A percentile compares a stretch with the other conserved stretches of the same genome.
Evolutionary conservation across 2,329 filamentous ascomycete genomes (phyloP).

Genomic region (Parastagonospora nodorum): DNA sequence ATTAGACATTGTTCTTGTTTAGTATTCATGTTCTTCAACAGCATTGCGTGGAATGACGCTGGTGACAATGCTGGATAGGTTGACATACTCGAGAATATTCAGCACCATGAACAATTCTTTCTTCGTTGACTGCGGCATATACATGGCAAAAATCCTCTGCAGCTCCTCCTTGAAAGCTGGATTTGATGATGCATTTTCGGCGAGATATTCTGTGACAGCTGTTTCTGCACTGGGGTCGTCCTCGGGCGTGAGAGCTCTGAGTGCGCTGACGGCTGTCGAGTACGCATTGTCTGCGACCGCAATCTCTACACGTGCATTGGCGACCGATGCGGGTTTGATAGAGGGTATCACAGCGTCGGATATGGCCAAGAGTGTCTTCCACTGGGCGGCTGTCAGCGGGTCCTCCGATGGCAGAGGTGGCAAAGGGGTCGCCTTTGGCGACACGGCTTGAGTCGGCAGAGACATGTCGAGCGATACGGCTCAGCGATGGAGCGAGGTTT

Average conservation of each 20-base stretch:
- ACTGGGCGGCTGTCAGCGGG: slow-evolving; percentile 61
- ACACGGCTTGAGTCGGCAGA: slow-evolving; percentile 32
- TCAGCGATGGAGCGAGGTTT: neutral
- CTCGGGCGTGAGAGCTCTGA: slow-evolving; percentile 33
- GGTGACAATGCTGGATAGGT: neutral
- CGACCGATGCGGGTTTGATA: slow-evolving; percentile 51
- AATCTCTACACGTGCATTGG: slow-evolving; percentile 49
- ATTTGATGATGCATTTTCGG: slow-evolving; percentile 57
- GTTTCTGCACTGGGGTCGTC: slow-evolving; percentile 44
- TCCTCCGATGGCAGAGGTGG: slow-evolving; percentile 54
- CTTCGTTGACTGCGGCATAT: slow-evolving; percentile 55
- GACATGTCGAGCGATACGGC: slow-evolving; percentile 24
- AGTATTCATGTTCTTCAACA: neutral
- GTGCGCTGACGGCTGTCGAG: slow-evolving; percentile 48
- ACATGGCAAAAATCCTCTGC: slow-evolving; percentile 53
- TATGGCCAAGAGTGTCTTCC: slow-evolving; percentile 63
- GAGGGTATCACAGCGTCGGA: slow-evolving; percentile 65
- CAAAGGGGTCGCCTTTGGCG: slow-evolving; percentile 49
- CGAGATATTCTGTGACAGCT: slow-evolving; percentile 59
- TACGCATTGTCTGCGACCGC: slow-evolving; percentile 58
- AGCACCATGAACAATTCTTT: slow-evolving; percentile 59
- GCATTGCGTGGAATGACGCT: neutral
- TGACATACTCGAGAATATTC: slow-evolving; percentile 57
- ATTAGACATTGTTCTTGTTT: neutral
- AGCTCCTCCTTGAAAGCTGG: slow-evolving; percentile 60